Evolutionary conservation across 805 yeast genomes (phyloP).

Genomic region (Yamadazyma akitaensis): DNA sequence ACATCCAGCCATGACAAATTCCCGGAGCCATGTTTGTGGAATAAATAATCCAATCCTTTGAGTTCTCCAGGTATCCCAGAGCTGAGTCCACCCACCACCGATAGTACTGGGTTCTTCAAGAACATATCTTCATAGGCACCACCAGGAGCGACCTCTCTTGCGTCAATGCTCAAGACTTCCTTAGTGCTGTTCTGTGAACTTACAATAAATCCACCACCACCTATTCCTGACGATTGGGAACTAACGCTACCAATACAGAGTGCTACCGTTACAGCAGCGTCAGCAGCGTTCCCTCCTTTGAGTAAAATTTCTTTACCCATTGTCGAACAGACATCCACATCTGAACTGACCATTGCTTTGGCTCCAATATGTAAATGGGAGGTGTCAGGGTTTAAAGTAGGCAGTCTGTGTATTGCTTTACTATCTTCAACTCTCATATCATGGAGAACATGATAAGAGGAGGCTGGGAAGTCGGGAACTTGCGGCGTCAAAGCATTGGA

Average conservation of each 20-base stretch:
- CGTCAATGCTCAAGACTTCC: slow-evolving; percentile 66
- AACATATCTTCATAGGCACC: slow-evolving; percentile 65
- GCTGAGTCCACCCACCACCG: slow-evolving; percentile 83
- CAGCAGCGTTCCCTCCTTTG: slow-evolving; percentile 80
- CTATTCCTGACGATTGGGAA: slow-evolving; percentile 83
- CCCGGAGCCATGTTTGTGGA: slow-evolving; percentile 64
- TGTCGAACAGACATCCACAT: slow-evolving; percentile 58
- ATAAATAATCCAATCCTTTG: slow-evolving; percentile 71
- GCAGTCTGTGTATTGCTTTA: slow-evolving; percentile 17
- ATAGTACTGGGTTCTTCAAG: slow-evolving; percentile 38
- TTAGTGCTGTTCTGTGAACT: slow-evolving; percentile 27
- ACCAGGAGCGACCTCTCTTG: slow-evolving; percentile 84
- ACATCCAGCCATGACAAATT: slow-evolving; percentile 67
- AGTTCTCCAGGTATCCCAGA: slow-evolving; percentile 90
- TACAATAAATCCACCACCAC: slow-evolving; percentile 83
- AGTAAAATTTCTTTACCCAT: slow-evolving; percentile 57
- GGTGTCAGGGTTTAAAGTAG: slow-evolving; percentile 42
- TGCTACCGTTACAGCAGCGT: slow-evolving; percentile 86
- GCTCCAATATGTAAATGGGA: slow-evolving; percentile 38
- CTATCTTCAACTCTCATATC: slow-evolving; percentile 2
- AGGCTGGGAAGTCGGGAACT: neutral
- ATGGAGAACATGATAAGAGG: slow-evolving; percentile 1
- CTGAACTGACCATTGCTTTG: slow-evolving; percentile 66
- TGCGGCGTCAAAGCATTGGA: neutral
- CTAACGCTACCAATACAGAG: slow-evolving; percentile 83